A percentile compares a stretch with the other conserved stretches of the same genome.
phyloP scores from a whole-genome alignment of 352 stramenopile genomes.

The Phytophthora palmivora region DNA sequence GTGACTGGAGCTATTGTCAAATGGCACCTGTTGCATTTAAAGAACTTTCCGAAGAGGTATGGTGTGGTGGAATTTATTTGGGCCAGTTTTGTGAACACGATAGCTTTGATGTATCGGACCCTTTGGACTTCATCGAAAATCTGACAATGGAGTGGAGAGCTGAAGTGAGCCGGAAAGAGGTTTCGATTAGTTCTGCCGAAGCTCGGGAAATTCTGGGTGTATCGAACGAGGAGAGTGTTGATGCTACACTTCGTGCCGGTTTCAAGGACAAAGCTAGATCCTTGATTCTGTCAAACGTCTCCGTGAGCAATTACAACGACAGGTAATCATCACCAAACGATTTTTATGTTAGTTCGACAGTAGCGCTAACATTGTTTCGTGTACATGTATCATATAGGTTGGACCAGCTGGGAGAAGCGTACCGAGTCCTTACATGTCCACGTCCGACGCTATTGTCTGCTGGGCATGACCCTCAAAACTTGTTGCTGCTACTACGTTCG shows the following conservation, averaged over 20 bases:
- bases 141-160: constrained; percentile 83
- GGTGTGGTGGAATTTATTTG: constrained; percentile 95
- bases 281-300: constrained; percentile 40
- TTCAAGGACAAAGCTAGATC: constrained; percentile 65
- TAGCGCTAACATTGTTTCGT: constrained; percentile 10
- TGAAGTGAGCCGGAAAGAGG: constrained; percentile 54
- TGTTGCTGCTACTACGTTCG: constrained; percentile 71
- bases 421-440: constrained; percentile 71
- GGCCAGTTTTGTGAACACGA: constrained; percentile 90
- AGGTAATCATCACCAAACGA: constrained; percentile 43
- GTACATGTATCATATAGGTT: constrained; percentile 43
- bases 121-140: constrained; percentile 86
- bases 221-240: constrained; percentile 21
- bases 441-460: constrained; percentile 67
- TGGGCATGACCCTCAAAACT: constrained; percentile 76
- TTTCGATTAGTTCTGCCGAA: constrained; percentile 42
- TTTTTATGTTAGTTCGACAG: not conserved
- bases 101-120: constrained; percentile 86
- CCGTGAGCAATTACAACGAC: constrained; percentile 40
- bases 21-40: constrained; percentile 93
- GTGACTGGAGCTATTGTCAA: constrained; percentile 91
- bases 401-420: constrained; percentile 61
- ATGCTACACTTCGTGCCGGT: constrained; percentile 47
- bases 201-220: constrained; percentile 51
- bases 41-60: constrained; percentile 92